phyloP scores from a whole-genome alignment of 306 rosid genomes.

The Rosa persica region DNA sequence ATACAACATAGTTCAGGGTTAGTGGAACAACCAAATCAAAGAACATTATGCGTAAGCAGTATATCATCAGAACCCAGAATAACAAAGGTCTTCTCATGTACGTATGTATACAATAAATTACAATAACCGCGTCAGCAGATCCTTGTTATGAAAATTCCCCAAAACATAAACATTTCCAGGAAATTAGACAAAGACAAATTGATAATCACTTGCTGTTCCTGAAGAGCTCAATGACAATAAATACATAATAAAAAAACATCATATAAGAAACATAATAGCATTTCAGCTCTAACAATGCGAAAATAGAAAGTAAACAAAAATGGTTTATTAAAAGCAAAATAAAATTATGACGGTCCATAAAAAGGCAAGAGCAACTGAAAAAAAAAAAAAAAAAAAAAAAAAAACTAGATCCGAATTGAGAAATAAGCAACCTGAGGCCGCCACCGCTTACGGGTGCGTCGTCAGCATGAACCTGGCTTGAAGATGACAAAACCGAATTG shows the following conservation, averaged over 20 bases:
- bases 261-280: neutral
- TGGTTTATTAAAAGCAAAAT: neutral
- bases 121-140: neutral
- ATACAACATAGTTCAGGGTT: slow-evolving; percentile 2
- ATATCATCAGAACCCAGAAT: slow-evolving; percentile 5
- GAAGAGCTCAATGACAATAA: neutral
- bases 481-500: slow-evolving; percentile 69
- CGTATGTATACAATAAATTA: neutral
- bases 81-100: slow-evolving; percentile 15
- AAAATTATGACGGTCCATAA: slow-evolving; percentile 10
- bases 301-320: neutral
- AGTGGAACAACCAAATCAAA: slow-evolving; percentile 6
- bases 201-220: neutral
- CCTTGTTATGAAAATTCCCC: neutral
- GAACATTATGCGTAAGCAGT: neutral
- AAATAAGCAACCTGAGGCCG: slow-evolving; percentile 64
- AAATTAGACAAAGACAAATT: neutral
- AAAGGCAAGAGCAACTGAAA: slow-evolving; percentile 10
- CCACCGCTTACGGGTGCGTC: slow-evolving; percentile 86
- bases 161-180: neutral
- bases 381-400: slow-evolving; percentile 6
- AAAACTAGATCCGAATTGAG: slow-evolving; percentile 28
- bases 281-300: neutral
- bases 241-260: neutral
- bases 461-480: slow-evolving; percentile 66